Base-by-base conservation (phyloP, 2,329 filamentous ascomycete species). In the Passalora sequoiae region DNA sequence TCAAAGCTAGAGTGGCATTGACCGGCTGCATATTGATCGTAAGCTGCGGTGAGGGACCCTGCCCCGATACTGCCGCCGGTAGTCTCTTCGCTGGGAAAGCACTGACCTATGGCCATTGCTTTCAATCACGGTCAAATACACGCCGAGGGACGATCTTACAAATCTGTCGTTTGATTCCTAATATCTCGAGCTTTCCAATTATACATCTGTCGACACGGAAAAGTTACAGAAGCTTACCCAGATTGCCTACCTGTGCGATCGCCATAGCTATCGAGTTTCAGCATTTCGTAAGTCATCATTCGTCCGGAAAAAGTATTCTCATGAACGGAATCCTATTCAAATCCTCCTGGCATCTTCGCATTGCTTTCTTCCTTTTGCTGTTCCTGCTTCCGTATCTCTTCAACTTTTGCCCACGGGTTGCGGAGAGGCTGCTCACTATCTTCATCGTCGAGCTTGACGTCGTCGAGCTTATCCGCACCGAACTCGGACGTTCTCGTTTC, bases 301-400 rank as follows among this genome's bases (percentile, higher is more conserved):
- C 8, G 17, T 24, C 8, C 17, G 15, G 4, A n/a, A 30, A 31
- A 16, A 28, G 13, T 27, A 28, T 38, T 13, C 6, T 4, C 22
- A 9, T 38, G 22, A 29, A 28, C 13, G 17, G 17, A n/a, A 10
- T 36, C 40, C 45, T 38, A 62, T 10, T 62, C 58, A 44, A 63
- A 64, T 2, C 59, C 58, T 15, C 61, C 61, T 9, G 61, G 61
- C 54, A 64, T 60, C 24, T 38, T 57, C 28, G 47, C 50, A 29
- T 46, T 40, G 38, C 25, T 51, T 15, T 44, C 19, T 40, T 20
- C 40, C 36, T 24, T 24, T 25, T 24, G 12, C 28, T 43, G 29
- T n/a, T 37, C 15, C 22, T 36, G 35, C 41, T 57, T 54, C 19
- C 50, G 45, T 19, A 38, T 43, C 27, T 57, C 51, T 20, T 58